phyloP scores from a whole-genome alignment of 116 monocot species.

The Cymodocea nodosa region DNA sequence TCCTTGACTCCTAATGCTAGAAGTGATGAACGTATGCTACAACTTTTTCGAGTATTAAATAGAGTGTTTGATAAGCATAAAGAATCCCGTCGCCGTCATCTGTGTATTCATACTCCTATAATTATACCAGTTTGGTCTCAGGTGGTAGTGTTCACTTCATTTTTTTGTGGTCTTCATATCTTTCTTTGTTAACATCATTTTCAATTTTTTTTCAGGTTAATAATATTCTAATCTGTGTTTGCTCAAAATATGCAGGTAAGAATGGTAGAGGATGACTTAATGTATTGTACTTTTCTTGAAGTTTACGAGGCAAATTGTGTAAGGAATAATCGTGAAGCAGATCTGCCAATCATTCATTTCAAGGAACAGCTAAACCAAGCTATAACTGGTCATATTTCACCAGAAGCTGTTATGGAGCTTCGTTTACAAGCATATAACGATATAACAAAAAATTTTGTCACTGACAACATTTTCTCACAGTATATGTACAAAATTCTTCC shows the following conservation, averaged over 20 bases:
- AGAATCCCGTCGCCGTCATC: constrained; percentile 83
- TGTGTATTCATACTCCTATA: constrained; percentile 87
- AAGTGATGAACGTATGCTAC: constrained; percentile 96
- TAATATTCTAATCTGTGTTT: neutral
- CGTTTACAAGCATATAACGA: constrained; percentile 87
- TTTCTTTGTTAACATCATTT: neutral
- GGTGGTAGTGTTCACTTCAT: constrained; percentile 21
- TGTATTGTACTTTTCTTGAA: constrained; percentile 96
- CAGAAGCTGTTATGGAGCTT: constrained; percentile 75
- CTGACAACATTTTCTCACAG: constrained; percentile 89
- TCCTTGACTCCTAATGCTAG: constrained; percentile 98
- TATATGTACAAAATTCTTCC: constrained; percentile 98
- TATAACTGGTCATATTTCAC: constrained; percentile 74
- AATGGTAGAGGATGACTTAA: constrained; percentile 99
- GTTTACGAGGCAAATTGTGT: constrained; percentile 98
- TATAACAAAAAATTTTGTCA: constrained; percentile 74
- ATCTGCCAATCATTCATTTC: constrained; percentile 81
- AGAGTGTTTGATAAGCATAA: constrained; percentile 98
- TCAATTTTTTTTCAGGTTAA: neutral
- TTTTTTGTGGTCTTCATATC: too few relatives aligned
- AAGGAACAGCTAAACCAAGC: constrained; percentile 96
- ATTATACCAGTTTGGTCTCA: constrained; percentile 99
- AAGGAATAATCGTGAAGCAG: constrained; percentile 76
- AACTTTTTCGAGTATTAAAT: constrained; percentile 84
- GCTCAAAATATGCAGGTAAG: constrained; percentile 51